phyloP scores from a whole-genome alignment of 73 alveolate species.

The Urostyla sp. region DNA sequence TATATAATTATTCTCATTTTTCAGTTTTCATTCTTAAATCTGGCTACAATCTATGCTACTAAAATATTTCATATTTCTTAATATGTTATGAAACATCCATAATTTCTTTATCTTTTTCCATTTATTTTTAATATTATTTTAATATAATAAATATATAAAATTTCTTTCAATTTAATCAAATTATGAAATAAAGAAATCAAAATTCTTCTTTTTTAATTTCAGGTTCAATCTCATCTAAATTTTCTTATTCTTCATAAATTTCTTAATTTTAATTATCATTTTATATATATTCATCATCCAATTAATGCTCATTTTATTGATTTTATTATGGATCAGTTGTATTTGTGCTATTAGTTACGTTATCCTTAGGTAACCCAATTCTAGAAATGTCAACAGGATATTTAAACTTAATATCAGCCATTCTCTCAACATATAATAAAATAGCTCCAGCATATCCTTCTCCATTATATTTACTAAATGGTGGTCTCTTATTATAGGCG shows the following conservation, averaged over 20 bases:
- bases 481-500: slow-evolving; percentile 56
- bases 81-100: no score
- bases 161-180: no score
- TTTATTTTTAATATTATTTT: no score
- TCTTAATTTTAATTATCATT: neutral
- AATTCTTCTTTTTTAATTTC: neutral
- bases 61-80: no score
- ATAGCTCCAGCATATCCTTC: slow-evolving; percentile 39
- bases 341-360: neutral
- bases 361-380: slow-evolving; percentile 31
- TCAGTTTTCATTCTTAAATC: no score
- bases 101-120: no score
- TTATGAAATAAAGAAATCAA: no score
- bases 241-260: neutral
- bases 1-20: no score
- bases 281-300: neutral
- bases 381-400: slow-evolving; percentile 33
- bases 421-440: neutral
- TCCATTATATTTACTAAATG: slow-evolving; percentile 38
- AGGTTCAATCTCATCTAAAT: neutral
- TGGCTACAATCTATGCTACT: no score
- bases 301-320: neutral
- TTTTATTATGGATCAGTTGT: neutral
- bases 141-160: no score
- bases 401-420: slow-evolving; percentile 25